Evolutionary conservation across 768 basidiomycete species (phyloP), one percentile per base, ranked within the genome.

Genomic region (Chalciporus piperatus): DNA sequence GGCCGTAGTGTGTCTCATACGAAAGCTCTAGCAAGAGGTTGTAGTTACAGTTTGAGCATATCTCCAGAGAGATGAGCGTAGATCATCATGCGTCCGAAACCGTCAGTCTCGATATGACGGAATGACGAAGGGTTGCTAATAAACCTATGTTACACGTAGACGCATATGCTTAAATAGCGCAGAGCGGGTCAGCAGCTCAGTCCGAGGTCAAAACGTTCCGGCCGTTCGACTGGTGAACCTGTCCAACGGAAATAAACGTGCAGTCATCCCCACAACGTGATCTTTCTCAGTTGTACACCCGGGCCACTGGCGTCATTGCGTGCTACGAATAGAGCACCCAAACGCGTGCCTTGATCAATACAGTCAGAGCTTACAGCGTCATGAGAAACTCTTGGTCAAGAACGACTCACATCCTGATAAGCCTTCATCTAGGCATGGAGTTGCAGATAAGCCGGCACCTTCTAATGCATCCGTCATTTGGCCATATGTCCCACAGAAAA

Each of bases 401-500:
- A 16, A 22, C n/a, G 38, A 39, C 71, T 22, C 32, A 75, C 74
- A 66, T 45, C 68, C 59, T 13, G 67, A 58, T 25, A 72, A 55
- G 11, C 65, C 62, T 12, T 54, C 58, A 22, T 57, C 68, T 8
- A 59, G 40, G 43, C 69, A 76, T 10, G 68, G 67, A 6, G 60
- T 60, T 25, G 67, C 61, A 22, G 60, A 63, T 57, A 76, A 61
- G 35, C 74, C 74, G 1, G 71, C 74, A 14, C 52, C 61, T 44
- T 70, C 56, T 39, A 76, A 59, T n/a, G 74, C 74, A 20, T 59
- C 51, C 66, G 69, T 67, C 45, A 76, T 57, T 58, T 76, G 74
- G 10, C 74, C 74, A 55, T 74, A 76, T 17, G 74, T 76, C 22
- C 74, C 74, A 22, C 70, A 67, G 56, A 72, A 76, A 46, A 76